A percentile compares a stretch with the other conserved stretches of the same genome.
phyloP scores from a whole-genome alignment of 1,284 basidiomycete species.

The Afroboletus lepidellus region DNA sequence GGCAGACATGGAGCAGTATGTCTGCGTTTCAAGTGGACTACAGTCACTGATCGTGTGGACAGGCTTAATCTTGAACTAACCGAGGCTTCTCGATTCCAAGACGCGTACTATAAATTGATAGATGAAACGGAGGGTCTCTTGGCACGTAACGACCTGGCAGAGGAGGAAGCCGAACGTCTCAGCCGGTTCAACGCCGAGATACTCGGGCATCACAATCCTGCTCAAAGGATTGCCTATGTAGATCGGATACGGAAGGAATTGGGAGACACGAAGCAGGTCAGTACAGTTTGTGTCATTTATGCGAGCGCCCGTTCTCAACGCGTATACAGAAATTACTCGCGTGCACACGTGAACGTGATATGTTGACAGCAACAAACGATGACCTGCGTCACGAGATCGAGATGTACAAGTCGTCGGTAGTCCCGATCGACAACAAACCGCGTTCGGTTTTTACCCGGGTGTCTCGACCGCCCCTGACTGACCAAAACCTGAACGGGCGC shows the following conservation, averaged over 20 bases:
- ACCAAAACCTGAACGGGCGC: slow-evolving; percentile 41
- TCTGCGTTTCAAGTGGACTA: slow-evolving; percentile 10
- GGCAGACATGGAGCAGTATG: slow-evolving; percentile 62
- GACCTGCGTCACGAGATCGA: slow-evolving; percentile 61
- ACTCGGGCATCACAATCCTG: slow-evolving; percentile 69
- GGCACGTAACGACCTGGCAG: slow-evolving; percentile 68
- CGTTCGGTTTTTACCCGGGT: slow-evolving; percentile 64
- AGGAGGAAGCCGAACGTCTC: slow-evolving; percentile 64
- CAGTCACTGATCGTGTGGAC: neutral
- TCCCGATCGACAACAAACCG: slow-evolving; percentile 56
- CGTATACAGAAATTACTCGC: slow-evolving; percentile 52
- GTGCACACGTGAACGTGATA: slow-evolving; percentile 55
- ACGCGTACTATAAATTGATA: slow-evolving; percentile 61
- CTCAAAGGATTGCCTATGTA: slow-evolving; percentile 72
- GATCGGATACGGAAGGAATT: slow-evolving; percentile 69
- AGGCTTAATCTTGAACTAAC: slow-evolving; percentile 59
- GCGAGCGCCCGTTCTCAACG: neutral
- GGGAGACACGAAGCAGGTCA: slow-evolving; percentile 67
- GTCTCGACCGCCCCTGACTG: slow-evolving; percentile 50
- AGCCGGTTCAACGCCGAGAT: slow-evolving; percentile 78
- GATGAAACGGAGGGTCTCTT: slow-evolving; percentile 63
- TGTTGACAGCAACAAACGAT: slow-evolving; percentile 44
- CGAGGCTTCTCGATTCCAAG: slow-evolving; percentile 60
- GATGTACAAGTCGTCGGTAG: slow-evolving; percentile 67
- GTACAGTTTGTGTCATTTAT: slow-evolving; percentile 15